Conservation (phyloP, 2,329 filamentous ascomycete genomes). For the Colletotrichum karsti region DNA sequence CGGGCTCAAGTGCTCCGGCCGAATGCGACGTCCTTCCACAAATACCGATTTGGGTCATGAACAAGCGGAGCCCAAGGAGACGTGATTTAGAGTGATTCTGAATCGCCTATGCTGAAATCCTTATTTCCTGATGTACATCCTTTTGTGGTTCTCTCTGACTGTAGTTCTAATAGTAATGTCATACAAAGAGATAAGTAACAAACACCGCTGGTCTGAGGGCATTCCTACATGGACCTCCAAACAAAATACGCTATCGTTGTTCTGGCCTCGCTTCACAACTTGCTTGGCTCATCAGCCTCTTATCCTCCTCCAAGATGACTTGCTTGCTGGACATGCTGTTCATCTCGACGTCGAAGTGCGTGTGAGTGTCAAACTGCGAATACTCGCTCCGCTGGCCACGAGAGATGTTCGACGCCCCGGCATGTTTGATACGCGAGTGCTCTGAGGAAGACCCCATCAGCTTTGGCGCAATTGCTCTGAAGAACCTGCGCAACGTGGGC, state of each 20-base stretch:
- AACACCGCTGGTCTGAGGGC: too few species aligned
- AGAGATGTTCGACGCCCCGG: neutral
- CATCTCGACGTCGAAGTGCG: conserved; percentile 1
- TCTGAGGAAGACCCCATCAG: conserved; percentile 30
- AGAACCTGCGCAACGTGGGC: conserved; percentile 46
- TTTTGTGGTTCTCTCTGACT: too few species aligned
- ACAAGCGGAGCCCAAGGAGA: too few species aligned
- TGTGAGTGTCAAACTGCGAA: neutral
- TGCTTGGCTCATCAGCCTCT: neutral
- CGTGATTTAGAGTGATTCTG: too few species aligned
- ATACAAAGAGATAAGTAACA: too few species aligned
- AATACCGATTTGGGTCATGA: too few species aligned
- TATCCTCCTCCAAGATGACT: neutral
- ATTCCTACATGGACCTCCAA: too few species aligned
- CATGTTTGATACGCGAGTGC: neutral
- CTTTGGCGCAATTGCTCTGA: conserved; percentile 40
- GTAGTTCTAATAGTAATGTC: too few species aligned
- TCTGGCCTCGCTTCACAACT: neutral
- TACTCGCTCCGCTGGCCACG: neutral
- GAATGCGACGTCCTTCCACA: too few species aligned
- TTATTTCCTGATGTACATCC: too few species aligned
- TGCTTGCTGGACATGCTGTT: conserved; percentile 6
- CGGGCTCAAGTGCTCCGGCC: too few species aligned
- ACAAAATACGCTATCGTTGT: neutral
- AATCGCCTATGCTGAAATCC: too few species aligned